A percentile compares a stretch with the other conserved stretches of the same genome.
phyloP scores from a whole-genome alignment of 805 yeast species.

The Grigorovia humatica region DNA sequence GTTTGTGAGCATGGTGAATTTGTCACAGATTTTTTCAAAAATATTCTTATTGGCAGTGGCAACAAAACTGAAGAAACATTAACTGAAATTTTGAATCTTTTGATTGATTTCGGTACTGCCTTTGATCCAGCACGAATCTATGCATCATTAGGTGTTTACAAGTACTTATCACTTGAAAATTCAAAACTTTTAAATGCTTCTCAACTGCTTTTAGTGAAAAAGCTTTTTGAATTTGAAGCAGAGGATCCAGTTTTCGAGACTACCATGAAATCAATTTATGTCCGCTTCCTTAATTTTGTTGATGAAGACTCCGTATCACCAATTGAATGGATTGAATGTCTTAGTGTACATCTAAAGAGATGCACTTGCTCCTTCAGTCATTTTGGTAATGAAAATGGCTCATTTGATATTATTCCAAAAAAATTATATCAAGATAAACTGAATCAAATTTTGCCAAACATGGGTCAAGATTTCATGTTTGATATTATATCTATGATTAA shows the following conservation, averaged over 20 bases:
- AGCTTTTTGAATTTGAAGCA: constrained; percentile 30
- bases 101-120: constrained; percentile 38
- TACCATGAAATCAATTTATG: not conserved
- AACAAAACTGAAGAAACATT: constrained; percentile 5
- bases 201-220: constrained; percentile 26
- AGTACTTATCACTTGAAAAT: constrained; percentile 34
- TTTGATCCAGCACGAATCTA: constrained; percentile 68
- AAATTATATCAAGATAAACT: not conserved
- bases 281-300: not conserved
- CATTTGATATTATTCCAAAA: not conserved
- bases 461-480: not conserved
- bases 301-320: not conserved
- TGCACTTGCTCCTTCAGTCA: not conserved
- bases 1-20: constrained; percentile 52
- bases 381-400: not conserved
- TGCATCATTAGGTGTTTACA: constrained; percentile 43
- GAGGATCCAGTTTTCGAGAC: constrained; percentile 40
- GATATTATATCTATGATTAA: not conserved
- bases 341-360: not conserved
- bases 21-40: constrained; percentile 36
- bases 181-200: constrained; percentile 12
- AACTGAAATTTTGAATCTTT: constrained; percentile 34
- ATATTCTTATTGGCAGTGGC: constrained; percentile 1
- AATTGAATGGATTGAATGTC: not conserved
- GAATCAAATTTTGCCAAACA: not conserved